phyloP scores from a whole-genome alignment of 192 early-diverging fungal genomes.

The Coemansia sp. region DNA sequence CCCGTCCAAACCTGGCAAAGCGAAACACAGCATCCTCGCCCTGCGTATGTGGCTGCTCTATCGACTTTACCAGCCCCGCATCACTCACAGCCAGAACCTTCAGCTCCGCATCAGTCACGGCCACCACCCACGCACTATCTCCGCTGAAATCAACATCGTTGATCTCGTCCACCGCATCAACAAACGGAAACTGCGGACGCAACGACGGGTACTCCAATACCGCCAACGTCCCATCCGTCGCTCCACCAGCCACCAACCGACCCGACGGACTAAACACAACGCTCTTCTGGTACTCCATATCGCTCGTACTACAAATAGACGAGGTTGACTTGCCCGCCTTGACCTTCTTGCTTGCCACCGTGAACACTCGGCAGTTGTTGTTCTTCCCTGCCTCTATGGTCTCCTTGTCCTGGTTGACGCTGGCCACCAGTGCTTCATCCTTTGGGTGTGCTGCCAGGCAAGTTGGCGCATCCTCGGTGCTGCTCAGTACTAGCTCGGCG shows the following conservation, averaged over 20 bases:
- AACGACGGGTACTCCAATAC: constrained; percentile 35
- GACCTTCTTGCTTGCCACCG: constrained; percentile 38
- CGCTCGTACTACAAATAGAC: constrained; percentile 30
- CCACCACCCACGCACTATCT: constrained; percentile 26
- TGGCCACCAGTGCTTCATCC: constrained; percentile 59
- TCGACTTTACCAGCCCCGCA: constrained; percentile 23
- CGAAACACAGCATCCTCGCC: constrained; percentile 31
- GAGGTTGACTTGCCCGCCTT: constrained; percentile 13
- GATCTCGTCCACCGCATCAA: constrained; percentile 31
- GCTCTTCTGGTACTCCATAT: constrained; percentile 39
- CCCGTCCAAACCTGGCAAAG: constrained; percentile 28
- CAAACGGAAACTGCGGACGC: constrained; percentile 25
- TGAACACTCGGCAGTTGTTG: constrained; percentile 73
- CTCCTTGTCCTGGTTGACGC: constrained; percentile 63
- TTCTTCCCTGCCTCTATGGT: constrained; percentile 66
- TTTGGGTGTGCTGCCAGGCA: constrained; percentile 72
- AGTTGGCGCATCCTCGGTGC: constrained; percentile 80
- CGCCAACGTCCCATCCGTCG: constrained; percentile 40
- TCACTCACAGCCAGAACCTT: constrained; percentile 15
- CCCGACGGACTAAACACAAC: constrained; percentile 24
- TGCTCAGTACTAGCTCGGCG: constrained; percentile 44
- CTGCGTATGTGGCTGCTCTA: constrained; percentile 29
- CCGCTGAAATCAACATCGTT: constrained; percentile 40
- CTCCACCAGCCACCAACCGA: constrained; percentile 30
- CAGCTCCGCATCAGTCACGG: constrained; percentile 30